Evolutionary conservation across 2,329 filamentous ascomycete species (phyloP).

Genomic region (Grosmannia serpens): DNA sequence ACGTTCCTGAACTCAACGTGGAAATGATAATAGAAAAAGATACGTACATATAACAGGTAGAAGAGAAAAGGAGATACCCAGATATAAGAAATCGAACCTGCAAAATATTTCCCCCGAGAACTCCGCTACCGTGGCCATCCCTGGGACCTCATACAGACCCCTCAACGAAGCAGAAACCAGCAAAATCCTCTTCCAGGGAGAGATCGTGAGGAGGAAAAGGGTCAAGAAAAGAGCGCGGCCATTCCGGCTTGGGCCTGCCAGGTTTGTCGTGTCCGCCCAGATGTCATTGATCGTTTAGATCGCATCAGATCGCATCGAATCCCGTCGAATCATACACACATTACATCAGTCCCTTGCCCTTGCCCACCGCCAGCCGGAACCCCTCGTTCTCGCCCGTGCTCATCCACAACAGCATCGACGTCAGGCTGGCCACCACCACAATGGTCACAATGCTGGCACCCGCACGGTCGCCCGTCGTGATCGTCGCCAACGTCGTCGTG

Average conservation of each 20-base stretch:
- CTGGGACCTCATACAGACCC: not conserved
- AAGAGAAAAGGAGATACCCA: too few species aligned
- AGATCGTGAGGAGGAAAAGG: too few species aligned
- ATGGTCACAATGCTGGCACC: conserved; percentile 30
- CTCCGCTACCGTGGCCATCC: not conserved
- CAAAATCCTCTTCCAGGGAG: too few species aligned
- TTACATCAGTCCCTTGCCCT: conserved; percentile 9
- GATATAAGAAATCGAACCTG: too few species aligned
- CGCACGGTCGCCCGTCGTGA: conserved; percentile 24
- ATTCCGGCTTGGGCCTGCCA: too few species aligned
- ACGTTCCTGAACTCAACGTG: too few species aligned
- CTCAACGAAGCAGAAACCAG: too few species aligned
- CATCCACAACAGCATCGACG: conserved; percentile 26
- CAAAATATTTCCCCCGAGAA: not conserved
- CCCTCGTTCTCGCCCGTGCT: conserved; percentile 14
- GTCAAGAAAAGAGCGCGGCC: too few species aligned
- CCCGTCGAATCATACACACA: not conserved
- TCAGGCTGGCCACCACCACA: conserved; percentile 18
- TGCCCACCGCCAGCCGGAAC: conserved; percentile 5
- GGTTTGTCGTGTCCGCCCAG: too few species aligned
- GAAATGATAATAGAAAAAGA: too few species aligned
- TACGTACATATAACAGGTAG: too few species aligned
- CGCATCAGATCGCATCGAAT: not conserved
- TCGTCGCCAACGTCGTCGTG: not conserved
- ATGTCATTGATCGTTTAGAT: not conserved